These are phyloP conservation scores for Kazachstania africana DNA, from an alignment of 805 yeast species.

Conservation along the genomic window DNA sequence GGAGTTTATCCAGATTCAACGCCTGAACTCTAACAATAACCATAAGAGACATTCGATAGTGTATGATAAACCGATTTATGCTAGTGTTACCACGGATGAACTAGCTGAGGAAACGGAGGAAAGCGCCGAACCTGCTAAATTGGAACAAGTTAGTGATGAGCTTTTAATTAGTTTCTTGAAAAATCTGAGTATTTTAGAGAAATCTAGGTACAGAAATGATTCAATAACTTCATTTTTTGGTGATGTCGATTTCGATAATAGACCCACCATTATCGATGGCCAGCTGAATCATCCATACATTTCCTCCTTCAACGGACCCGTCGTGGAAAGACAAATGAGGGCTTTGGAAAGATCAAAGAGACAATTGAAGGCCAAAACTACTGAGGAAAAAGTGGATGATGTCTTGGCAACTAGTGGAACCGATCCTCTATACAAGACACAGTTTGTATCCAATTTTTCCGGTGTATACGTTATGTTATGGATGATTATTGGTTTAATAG, in stretches of 20 bases:
- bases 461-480: constrained; percentile 49
- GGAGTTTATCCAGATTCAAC: constrained; percentile 15
- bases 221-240: constrained; percentile 37
- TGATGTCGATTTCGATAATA: constrained; percentile 36
- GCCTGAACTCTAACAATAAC: constrained; percentile 13
- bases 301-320: constrained; percentile 23
- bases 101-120: not conserved
- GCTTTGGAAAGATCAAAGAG: constrained; percentile 7
- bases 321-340: constrained; percentile 17
- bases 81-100: not conserved
- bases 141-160: constrained; percentile 2
- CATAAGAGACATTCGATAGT: constrained; percentile 7
- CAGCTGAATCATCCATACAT: constrained; percentile 23
- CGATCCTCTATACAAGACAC: not conserved
- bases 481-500: constrained; percentile 47
- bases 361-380: constrained; percentile 1
- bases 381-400: not conserved
- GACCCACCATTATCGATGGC: constrained; percentile 43
- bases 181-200: constrained; percentile 5
- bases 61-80: constrained; percentile 5
- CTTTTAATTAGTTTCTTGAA: constrained; percentile 6
- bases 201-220: constrained; percentile 5
- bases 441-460: constrained; percentile 31
- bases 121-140: not conserved
- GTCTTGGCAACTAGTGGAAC: too few relatives aligned